Evolutionary conservation across 306 rosid species (phyloP).

Genomic region (Parietaria judaica): DNA sequence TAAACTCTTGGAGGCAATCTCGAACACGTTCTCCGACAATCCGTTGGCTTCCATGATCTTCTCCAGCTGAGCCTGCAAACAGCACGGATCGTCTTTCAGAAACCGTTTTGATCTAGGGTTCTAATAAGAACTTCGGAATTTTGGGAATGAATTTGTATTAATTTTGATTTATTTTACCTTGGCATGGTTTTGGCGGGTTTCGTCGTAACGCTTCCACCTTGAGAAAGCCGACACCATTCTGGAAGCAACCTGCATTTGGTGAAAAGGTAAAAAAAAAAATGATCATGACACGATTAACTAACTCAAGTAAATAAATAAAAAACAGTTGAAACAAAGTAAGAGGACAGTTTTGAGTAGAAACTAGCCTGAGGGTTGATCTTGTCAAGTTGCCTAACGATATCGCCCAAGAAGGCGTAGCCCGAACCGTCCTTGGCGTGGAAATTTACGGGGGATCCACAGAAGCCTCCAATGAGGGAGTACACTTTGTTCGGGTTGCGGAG

Average conservation of each 20-base stretch:
- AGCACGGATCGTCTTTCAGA: conserved; percentile 2
- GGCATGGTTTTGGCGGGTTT: conserved; percentile 67
- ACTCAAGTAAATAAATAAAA: neutral
- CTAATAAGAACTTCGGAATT: no score
- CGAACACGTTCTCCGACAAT: conserved; percentile 84
- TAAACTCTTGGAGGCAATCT: conserved; percentile 93
- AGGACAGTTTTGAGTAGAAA: neutral
- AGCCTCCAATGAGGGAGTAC: conserved; percentile 90
- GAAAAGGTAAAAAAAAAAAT: neutral
- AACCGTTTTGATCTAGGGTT: neutral
- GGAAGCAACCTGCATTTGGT: conserved; percentile 66
- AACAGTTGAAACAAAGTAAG: neutral
- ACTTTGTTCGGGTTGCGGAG: conserved; percentile 94
- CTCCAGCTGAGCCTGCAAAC: conserved; percentile 91
- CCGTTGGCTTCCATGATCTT: conserved; percentile 74
- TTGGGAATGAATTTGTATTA: no score
- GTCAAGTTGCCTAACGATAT: conserved; percentile 70
- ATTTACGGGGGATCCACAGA: conserved; percentile 80
- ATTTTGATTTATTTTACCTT: conserved; percentile 35
- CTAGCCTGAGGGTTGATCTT: conserved; percentile 84
- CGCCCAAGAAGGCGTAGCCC: conserved; percentile 88
- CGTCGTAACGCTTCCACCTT: conserved; percentile 89
- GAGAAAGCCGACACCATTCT: conserved; percentile 98
- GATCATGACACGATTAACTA: neutral
- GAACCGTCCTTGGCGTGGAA: conserved; percentile 95